These are phyloP conservation scores for Pulveroboletus sp. DNA, from an alignment of 768 basidiomycete genomes.

Conservation along the genomic window DNA sequence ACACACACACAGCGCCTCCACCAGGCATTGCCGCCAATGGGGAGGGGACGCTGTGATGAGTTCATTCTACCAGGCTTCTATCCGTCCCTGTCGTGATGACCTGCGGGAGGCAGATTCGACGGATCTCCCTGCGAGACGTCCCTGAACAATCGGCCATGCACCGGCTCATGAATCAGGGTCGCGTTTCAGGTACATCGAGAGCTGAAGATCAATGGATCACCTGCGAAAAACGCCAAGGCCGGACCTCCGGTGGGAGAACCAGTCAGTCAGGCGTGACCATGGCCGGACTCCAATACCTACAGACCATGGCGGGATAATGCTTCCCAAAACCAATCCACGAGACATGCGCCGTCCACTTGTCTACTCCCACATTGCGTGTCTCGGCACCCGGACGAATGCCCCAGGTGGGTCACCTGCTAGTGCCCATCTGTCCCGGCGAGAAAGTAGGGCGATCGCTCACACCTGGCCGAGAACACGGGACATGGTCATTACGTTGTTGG, in stretches of 20 bases:
- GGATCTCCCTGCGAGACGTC: slow-evolving; percentile 15
- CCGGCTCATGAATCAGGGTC: slow-evolving; percentile 25
- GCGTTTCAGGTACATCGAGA: slow-evolving; percentile 14
- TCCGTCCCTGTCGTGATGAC: slow-evolving; percentile 24
- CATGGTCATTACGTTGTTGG: slow-evolving; percentile 14
- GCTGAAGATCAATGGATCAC: slow-evolving; percentile 17
- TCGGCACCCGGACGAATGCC: slow-evolving; percentile 6
- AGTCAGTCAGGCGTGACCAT: too few relatives aligned
- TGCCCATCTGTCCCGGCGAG: background rate
- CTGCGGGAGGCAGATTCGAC: slow-evolving; percentile 13
- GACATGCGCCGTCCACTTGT: too few relatives aligned
- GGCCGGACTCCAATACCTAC: background rate
- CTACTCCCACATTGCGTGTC: slow-evolving; percentile 11
- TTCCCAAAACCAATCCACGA: too few relatives aligned
- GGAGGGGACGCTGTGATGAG: background rate
- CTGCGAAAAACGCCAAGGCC: background rate
- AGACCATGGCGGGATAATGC: background rate
- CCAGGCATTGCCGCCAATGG: slow-evolving; percentile 21
- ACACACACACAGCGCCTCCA: background rate
- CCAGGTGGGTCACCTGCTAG: background rate
- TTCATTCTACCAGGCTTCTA: slow-evolving; percentile 9
- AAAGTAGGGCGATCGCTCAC: too few relatives aligned
- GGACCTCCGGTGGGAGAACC: too few relatives aligned
- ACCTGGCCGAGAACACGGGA: background rate
- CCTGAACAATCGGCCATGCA: slow-evolving; percentile 21